Evolutionary conservation across 202 grass and related monocot species (phyloP), one percentile per base, ranked within the genome.

Genomic region (Carex arenaria): DNA sequence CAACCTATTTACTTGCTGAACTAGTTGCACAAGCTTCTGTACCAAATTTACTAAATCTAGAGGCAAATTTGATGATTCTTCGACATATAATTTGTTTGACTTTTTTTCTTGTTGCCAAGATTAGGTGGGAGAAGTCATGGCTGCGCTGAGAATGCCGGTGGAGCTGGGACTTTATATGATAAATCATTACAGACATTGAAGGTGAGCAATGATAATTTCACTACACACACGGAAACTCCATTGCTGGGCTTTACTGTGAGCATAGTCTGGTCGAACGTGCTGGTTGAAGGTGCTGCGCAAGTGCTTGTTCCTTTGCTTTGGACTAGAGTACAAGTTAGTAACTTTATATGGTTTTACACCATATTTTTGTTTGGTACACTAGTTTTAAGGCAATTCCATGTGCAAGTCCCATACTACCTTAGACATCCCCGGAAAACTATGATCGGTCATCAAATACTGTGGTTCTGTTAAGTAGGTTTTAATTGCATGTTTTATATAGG

Each of bases 161-260:
- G 88, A 78, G 96, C 96, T 82, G 96, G 96, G 80, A 99, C 93
- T 73, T 67, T 94, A 85, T 99, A 93, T 89, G 91, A 99, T 84
- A 89, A 82, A 83, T 89, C 91, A 77, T 88, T 99, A 84, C 88
- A 91, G 75, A 95, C 93, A 82, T 78, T 99, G 20, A 99, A 91
- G 74, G 85, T 99, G 59, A 99, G 96, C 91, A 99, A 99, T 90
- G 91, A 89, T 20, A 99, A 99, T 85, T 92, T 95, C 59, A 93
- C 91, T 51, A 99, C 96, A 61, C 71, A 36, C 45, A 99, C 96
- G 47, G 96, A 99, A 82, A 99, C 96, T 85, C 96, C 96, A 83
- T 88, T 99, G 85, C 89, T 99, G 80, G 96, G 90, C 90, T 99
- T 99, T 84, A 85, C 93, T 22, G 73, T 67, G 53, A 85, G 71